Percentiles rank a stretch among this genome's conserved stretches.
phyloP scores from a whole-genome alignment of 495 filamentous ascomycete genomes.

The Penicillium chermesinum region DNA sequence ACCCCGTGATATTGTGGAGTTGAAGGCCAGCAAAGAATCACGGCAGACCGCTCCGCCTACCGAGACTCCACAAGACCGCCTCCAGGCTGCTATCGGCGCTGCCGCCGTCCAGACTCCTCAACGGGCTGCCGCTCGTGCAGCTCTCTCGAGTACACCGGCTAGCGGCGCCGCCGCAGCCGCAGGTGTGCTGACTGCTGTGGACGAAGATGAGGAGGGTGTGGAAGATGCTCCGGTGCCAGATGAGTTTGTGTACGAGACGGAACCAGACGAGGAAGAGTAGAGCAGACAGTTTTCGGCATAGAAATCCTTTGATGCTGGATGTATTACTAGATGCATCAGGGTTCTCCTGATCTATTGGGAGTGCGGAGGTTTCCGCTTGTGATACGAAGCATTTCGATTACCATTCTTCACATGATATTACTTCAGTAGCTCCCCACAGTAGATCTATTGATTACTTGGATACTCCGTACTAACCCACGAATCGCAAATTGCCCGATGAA shows the following conservation, averaged over 20 bases:
- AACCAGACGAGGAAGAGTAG: conserved; percentile 56
- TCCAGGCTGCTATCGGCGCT: conserved; percentile 36
- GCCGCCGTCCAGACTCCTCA: conserved; percentile 38
- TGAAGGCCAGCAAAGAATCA: conserved; percentile 76
- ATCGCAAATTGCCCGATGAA: neutral
- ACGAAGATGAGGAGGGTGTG: conserved; percentile 77
- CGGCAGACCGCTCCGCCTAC: conserved; percentile 54
- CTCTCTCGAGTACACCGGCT: conserved; percentile 19
- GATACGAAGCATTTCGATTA: conserved; percentile 15
- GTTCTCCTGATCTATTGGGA: conserved; percentile 25
- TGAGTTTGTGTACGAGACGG: conserved; percentile 83
- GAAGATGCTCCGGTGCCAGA: conserved; percentile 75
- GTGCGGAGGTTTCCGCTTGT: conserved; percentile 10
- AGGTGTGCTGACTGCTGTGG: conserved; percentile 72
- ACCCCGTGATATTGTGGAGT: conserved; percentile 71
- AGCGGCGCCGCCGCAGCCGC: conserved; percentile 69
- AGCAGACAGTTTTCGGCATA: conserved; percentile 15
- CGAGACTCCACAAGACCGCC: conserved; percentile 41
- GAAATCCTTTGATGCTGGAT: conserved; percentile 27
- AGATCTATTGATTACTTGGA: neutral
- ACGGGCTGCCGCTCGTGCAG: conserved; percentile 29
- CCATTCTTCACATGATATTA: conserved; percentile 1
- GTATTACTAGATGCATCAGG: conserved; percentile 46
- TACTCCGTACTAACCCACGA: neutral
- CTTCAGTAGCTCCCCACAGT: neutral